Conservation (phyloP, 2,329 filamentous ascomycete genomes). For the Pseudopithomyces chartarum region DNA sequence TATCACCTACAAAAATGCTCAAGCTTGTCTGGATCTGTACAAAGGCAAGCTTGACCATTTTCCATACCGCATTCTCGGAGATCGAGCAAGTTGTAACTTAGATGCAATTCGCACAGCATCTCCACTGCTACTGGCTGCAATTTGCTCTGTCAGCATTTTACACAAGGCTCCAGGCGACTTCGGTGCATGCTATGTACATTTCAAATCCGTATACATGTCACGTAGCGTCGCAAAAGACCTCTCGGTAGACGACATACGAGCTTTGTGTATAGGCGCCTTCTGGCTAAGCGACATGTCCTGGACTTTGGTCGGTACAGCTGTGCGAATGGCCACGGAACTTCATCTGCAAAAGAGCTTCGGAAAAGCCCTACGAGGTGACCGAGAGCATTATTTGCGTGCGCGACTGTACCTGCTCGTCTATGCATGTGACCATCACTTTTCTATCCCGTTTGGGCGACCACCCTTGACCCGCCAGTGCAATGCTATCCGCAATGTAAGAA, state of each 20-base stretch:
- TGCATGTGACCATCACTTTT: conserved; percentile 48
- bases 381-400: conserved; percentile 39
- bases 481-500: conserved; percentile 31
- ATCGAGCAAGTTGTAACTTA: conserved; percentile 3
- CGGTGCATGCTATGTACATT: conserved; percentile 36
- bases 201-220: conserved; percentile 29
- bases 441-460: conserved; percentile 43
- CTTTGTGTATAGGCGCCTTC: conserved; percentile 10
- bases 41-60: neutral
- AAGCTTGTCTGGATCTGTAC: neutral
- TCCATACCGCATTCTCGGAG: conserved; percentile 21
- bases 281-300: conserved; percentile 24
- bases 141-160: conserved; percentile 42
- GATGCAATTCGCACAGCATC: conserved; percentile 33
- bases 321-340: conserved; percentile 48
- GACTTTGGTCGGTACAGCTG: conserved; percentile 28
- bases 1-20: neutral
- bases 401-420: conserved; percentile 49
- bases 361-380: conserved; percentile 39
- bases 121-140: conserved; percentile 38
- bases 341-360: conserved; percentile 45
- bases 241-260: conserved; percentile 24
- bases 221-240: conserved; percentile 32
- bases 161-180: conserved; percentile 31
- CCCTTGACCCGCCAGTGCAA: conserved; percentile 44